Evolutionary conservation across 2,329 filamentous ascomycete species (phyloP), one percentile per base, ranked within the genome.

Genomic region (Fusarium xylarioides): DNA sequence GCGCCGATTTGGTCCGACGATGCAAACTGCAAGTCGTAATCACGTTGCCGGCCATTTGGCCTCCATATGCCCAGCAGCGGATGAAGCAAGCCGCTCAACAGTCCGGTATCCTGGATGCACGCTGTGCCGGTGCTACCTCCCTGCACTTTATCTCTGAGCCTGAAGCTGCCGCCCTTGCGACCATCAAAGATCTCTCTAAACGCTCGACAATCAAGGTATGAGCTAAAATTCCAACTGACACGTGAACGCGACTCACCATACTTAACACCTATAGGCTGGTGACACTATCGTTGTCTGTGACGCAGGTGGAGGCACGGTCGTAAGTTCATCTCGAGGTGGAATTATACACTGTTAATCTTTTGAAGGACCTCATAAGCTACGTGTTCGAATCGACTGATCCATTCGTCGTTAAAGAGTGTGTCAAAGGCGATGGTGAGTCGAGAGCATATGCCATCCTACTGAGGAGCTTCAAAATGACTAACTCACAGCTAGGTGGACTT

Each of bases 31-130:
- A 82, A 2, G 74, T 86, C 0, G 76, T 85, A 2, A 70, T 85
- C 3, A 86, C 85, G 0, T 30, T 86, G 0, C 85, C 85, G 0
- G 85, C 85, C 0, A 86, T 86, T 6, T 86, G 85, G 84, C 81
- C 82, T 0, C 69, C 78, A 0, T 84, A 84, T 42, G 82, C 83
- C 0, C 80, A 80, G 3, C 37, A 66, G 0, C 54, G 76, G 0
- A 86, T 86, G 84, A 73, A 75, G 2, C 38, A 77, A 1, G 85
- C 83, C 0, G 78, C 79, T 0, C 34, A 66, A 0, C 14, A 58
- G 1, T 82, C 85, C 0, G 84, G 85, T 0, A 81, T 87, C 3
- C 67, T 85, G 0, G 61, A 74, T 0, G 0, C 37, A 0, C 76
- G 81, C 0, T 10, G 57, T 0, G 73, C 72, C 7, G 82, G 80